Percentiles rank a stretch among this genome's conserved stretches.
Evolutionary conservation across 345 rosid genomes (phyloP).

Genomic region (Ailanthus altissimus): DNA sequence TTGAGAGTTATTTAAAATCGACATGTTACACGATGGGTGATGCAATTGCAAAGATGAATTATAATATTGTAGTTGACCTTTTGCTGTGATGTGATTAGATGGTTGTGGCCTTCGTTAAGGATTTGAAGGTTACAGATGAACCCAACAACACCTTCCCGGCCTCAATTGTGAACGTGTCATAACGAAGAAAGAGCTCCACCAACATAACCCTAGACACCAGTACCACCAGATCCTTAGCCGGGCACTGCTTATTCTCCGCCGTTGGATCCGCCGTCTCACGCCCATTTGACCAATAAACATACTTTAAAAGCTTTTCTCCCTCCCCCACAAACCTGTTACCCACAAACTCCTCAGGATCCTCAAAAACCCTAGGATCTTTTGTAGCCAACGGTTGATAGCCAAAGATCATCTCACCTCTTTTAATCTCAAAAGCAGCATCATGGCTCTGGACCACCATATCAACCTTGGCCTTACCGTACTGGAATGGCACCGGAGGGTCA

Average conservation of each 20-base stretch:
- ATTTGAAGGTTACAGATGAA: slow-evolving; percentile 40
- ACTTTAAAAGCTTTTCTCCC: slow-evolving; percentile 44
- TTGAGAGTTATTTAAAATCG: too few species aligned
- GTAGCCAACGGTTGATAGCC: slow-evolving; percentile 57
- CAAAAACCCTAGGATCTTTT: slow-evolving; percentile 41
- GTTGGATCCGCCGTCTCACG: slow-evolving; percentile 41
- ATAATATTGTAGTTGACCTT: too few species aligned
- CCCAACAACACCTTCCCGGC: slow-evolving; percentile 11
- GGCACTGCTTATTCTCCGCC: slow-evolving; percentile 52
- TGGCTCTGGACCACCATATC: slow-evolving; percentile 46
- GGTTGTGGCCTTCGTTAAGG: slow-evolving; percentile 36
- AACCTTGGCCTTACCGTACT: slow-evolving; percentile 44
- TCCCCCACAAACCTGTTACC: slow-evolving; percentile 44
- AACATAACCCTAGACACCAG: slow-evolving; percentile 35
- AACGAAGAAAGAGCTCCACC: slow-evolving; percentile 54
- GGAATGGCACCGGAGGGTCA: slow-evolving; percentile 48
- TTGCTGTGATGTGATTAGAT: background rate
- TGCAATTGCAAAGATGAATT: too few species aligned
- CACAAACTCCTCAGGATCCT: slow-evolving; percentile 42
- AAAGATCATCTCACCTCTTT: slow-evolving; percentile 52
- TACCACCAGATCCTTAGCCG: slow-evolving; percentile 54
- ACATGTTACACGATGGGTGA: too few species aligned
- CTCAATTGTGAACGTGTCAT: slow-evolving; percentile 48
- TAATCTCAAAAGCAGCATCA: slow-evolving; percentile 44
- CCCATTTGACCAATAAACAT: slow-evolving; percentile 61